Conservation (phyloP, 2,329 filamentous ascomycete species). For the Aureobasidium subglaciale region DNA sequence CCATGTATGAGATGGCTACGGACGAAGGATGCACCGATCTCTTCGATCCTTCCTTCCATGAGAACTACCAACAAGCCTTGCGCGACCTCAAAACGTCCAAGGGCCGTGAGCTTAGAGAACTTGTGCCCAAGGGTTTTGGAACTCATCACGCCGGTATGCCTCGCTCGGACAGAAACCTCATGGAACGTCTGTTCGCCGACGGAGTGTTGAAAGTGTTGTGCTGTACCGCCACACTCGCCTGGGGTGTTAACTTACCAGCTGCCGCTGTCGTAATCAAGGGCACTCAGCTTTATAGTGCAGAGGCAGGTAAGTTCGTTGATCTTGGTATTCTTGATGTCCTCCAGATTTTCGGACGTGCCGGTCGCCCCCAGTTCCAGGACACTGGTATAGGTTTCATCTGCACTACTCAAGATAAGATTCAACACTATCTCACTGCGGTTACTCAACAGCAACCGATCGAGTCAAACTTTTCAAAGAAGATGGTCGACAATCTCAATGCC, state of each 20-base stretch:
- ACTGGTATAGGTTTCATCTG: constrained; percentile 97
- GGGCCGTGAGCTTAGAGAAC: constrained; percentile 78
- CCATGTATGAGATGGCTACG: constrained; percentile 75
- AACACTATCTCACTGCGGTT: constrained; percentile 85
- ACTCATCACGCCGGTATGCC: constrained; percentile 97
- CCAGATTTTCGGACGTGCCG: constrained; percentile 97
- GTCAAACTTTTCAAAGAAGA: constrained; percentile 85
- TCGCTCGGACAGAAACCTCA: constrained; percentile 86
- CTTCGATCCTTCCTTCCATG: constrained; percentile 73
- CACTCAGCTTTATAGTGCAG: constrained; percentile 91
- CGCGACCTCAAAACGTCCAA: constrained; percentile 80
- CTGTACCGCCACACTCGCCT: constrained; percentile 94
- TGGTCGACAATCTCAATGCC: constrained; percentile 95
- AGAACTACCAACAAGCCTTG: constrained; percentile 70
- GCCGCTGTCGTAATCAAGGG: constrained; percentile 97
- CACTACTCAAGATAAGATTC: constrained; percentile 86
- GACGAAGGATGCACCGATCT: constrained; percentile 74
- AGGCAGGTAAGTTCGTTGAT: constrained; percentile 94
- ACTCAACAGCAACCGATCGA: constrained; percentile 97
- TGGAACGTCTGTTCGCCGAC: constrained; percentile 83
- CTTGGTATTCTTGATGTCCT: constrained; percentile 93
- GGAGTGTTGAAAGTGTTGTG: constrained; percentile 95
- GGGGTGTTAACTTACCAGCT: constrained; percentile 97
- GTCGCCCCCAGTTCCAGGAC: constrained; percentile 95
- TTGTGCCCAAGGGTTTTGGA: constrained; percentile 84